Base-by-base conservation (phyloP, 2,329 filamentous ascomycete species). In the Talaromyces atroroseus region DNA sequence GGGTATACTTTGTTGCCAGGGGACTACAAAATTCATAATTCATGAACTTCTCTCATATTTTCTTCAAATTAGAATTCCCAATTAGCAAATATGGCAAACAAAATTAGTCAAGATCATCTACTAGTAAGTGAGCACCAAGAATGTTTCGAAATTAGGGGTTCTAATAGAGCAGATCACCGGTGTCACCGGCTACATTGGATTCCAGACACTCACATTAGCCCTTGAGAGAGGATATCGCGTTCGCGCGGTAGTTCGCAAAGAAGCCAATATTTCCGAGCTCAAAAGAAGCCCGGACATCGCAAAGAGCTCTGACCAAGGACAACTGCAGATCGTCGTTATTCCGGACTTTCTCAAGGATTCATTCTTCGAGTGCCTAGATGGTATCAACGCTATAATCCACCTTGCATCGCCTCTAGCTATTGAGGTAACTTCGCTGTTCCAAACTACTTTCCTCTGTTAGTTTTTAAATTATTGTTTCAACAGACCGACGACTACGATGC, bases 181-280 rank as follows among this genome's bases (percentile, higher is more conserved):
- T 4, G 55, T 51, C 14, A 57, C 63, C 21, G 65, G 65, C 16
- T 59, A 62, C 36, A 48, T 67, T 69, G 63, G 65, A 29, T 66
- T 62, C 47, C 59, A 59, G 4, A 60, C 58, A 4, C 55, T 67
- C 14, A 50, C 63, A 42, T 49, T 61, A 34, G 63, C 65, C 20
- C 61, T 67, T 44, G 46, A 60, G 18, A 58, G 60, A 48, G 64
- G 64, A 42, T 66, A 66, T 58, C 49, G 46, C 10, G 63, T 67
- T 21, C 60, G 64, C 23, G 65, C 64, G 6, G 63, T 60, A 8
- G 62, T 67, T 44, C 63, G 65, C 51, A 60, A 59, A 21, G 58
- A 66, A 32, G 24, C 48, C 23, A 36, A 49, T 14, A 47, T 47
- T 12, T n/a, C 44, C 3, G 34, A 49, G 6, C 34, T 54, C 10